phyloP scores from a whole-genome alignment of 2,329 filamentous ascomycete species.

The Pestalotiopsis sp. region DNA sequence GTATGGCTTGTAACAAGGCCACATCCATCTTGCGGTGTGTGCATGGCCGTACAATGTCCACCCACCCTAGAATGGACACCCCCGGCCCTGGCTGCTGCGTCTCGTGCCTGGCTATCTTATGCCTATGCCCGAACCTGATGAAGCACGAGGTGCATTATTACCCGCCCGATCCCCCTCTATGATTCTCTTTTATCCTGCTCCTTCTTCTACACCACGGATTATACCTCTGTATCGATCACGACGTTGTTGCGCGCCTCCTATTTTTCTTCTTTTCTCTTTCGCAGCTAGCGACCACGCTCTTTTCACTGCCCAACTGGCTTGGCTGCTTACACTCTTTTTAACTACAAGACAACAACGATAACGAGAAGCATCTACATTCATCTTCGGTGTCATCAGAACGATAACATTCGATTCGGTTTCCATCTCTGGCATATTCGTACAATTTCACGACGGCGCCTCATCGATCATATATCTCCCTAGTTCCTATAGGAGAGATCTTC shows the following conservation, averaged over 20 bases:
- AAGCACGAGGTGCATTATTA: conserved; percentile 35
- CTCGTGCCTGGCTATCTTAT: conserved; percentile 11
- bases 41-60: conserved; percentile 18
- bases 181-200: conserved; percentile 40
- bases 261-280: conserved; percentile 41
- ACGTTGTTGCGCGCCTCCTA: conserved; percentile 32
- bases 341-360: background rate
- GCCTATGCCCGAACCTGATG: conserved; percentile 19
- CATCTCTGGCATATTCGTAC: conserved; percentile 24
- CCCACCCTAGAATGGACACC: conserved; percentile 19
- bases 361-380: conserved; percentile 30
- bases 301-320: conserved; percentile 56
- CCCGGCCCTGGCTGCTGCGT: conserved; percentile 28
- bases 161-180: conserved; percentile 30
- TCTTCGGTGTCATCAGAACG: conserved; percentile 36
- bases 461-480: background rate
- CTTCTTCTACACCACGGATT: conserved; percentile 35
- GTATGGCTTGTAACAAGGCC: conserved; percentile 43
- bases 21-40: conserved; percentile 28
- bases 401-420: conserved; percentile 31
- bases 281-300: conserved; percentile 45
- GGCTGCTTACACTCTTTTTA: conserved; percentile 61
- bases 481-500: background rate
- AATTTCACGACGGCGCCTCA: background rate
- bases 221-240: conserved; percentile 29